Base-by-base conservation (phyloP, 2,329 filamentous ascomycete species). In the Dissoconium aciculare region DNA sequence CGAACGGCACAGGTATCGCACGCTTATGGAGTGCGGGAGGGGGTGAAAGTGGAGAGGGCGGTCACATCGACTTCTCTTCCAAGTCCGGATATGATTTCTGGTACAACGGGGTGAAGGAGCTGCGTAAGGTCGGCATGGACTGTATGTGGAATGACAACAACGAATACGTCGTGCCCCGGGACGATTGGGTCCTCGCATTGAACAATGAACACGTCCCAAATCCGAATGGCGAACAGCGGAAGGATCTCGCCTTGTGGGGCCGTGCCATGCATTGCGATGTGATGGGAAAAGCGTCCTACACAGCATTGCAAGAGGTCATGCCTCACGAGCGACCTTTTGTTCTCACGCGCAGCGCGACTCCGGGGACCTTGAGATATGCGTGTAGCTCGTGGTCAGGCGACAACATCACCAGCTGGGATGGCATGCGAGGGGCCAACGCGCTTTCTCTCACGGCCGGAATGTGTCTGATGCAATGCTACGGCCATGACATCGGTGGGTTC, bases 61-160 rank as follows among this genome's bases (percentile, higher is more conserved):
- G 74, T 2, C 76, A 82, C 38, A 69, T 82, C 27, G 78, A 82
- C 50, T 82, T 82, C 42, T 78, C 76, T 0, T 78, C 74, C 0
- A 59, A 67, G 13, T 64, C 65, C 0, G 76, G 72, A 0, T 81
- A 71, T 45, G 57, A 71, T 11, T 82, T 74, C 72, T 82, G 78
- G 78, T 76, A 70, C 37, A 59, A 78, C 1, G 76, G 77, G 2
- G 69, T 78, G 5, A 64, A 67, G 35, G 64, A 63, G 29, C 59
- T 82, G 2, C 70, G 70, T 32, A 56, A 67, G 15, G 55, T 69
- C 5, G 76, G 76, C 1, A 75, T 82, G 33, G 75, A 80, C 41
- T 75, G 66, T 28, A 79, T 81, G 56, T 82, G 78, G 77, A 82
- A 82, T 41, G 77, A 82, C 49, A 82, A 82, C 53, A 82, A 81